A percentile compares a stretch with the other conserved stretches of the same genome.
These are phyloP conservation scores for Pleurotus ostreatus DNA, from an alignment of 768 basidiomycete species.

Conservation along the genomic window DNA sequence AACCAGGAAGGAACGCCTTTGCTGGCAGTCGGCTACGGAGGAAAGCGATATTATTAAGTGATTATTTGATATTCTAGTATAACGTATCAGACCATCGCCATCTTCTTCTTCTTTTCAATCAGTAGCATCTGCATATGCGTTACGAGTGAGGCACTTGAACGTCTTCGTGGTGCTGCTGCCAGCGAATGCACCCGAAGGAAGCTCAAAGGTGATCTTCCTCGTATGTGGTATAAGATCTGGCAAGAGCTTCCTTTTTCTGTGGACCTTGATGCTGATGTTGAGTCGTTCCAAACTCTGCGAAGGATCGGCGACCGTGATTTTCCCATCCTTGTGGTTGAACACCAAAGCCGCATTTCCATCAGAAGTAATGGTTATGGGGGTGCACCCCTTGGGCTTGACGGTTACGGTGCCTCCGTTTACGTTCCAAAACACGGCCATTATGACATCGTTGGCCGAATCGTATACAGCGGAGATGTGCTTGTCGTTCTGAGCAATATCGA, in stretches of 20 bases:
- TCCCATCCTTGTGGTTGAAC: constrained; percentile 34
- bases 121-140: too few relatives aligned
- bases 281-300: constrained; percentile 45
- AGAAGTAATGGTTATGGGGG: constrained; percentile 27
- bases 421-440: constrained; percentile 57
- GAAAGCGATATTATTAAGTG: background rate
- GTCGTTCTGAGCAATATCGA: constrained; percentile 45
- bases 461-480: constrained; percentile 44
- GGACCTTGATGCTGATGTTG: constrained; percentile 31
- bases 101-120: background rate
- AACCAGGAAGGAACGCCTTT: too few relatives aligned
- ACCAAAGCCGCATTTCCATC: constrained; percentile 42
- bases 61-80: background rate
- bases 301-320: constrained; percentile 60
- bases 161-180: background rate
- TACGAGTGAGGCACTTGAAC: background rate
- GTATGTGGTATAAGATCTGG: background rate
- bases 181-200: background rate
- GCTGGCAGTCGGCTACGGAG: background rate
- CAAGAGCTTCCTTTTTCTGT: constrained; percentile 9
- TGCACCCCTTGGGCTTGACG: constrained; percentile 21
- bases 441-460: constrained; percentile 35
- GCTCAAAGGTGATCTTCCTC: background rate
- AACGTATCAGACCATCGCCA: background rate
- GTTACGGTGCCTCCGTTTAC: constrained; percentile 36